Conservation (phyloP, 1,139 yeast genomes). For the Scheffersomyces lignicola region DNA sequence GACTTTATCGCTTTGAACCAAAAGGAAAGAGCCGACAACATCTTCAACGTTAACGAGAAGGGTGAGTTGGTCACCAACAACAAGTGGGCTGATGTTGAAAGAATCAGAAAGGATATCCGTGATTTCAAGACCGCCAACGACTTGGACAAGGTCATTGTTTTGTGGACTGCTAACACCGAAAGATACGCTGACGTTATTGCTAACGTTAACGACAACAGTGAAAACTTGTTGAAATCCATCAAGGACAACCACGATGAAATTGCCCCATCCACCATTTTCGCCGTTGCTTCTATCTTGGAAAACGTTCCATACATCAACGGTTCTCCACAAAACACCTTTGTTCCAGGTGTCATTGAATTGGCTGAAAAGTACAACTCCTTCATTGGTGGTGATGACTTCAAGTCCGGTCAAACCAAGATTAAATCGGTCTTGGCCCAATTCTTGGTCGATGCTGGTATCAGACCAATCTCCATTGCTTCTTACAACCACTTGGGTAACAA, state of each 20-base stretch:
- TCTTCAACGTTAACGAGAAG: constrained; percentile 50
- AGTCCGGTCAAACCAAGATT: constrained; percentile 93
- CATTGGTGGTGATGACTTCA: constrained; percentile 97
- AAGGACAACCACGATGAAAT: constrained; percentile 80
- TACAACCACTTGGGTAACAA: constrained; percentile 97
- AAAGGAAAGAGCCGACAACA: constrained; percentile 86
- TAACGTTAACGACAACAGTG: constrained; percentile 89
- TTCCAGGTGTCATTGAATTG: constrained; percentile 89
- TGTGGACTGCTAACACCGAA: constrained; percentile 98
- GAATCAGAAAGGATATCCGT: constrained; percentile 78
- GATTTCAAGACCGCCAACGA: constrained; percentile 72
- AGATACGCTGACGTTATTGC: constrained; percentile 76
- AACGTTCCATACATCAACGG: constrained; percentile 90
- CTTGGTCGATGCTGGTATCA: constrained; percentile 95
- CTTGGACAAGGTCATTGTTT: constrained; percentile 83
- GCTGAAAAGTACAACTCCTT: constrained; percentile 77
- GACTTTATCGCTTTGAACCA: constrained; percentile 97
- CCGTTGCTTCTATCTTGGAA: constrained; percentile 89
- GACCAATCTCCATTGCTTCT: constrained; percentile 90
- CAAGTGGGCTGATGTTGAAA: constrained; percentile 91
- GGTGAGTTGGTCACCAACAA: constrained; percentile 56
- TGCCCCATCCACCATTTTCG: constrained; percentile 89
- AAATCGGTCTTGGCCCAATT: constrained; percentile 95
- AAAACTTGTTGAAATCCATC: constrained; percentile 71
- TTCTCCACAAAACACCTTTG: constrained; percentile 96